phyloP scores from a whole-genome alignment of 768 basidiomycete genomes.

The Naematelia aurantialba region DNA sequence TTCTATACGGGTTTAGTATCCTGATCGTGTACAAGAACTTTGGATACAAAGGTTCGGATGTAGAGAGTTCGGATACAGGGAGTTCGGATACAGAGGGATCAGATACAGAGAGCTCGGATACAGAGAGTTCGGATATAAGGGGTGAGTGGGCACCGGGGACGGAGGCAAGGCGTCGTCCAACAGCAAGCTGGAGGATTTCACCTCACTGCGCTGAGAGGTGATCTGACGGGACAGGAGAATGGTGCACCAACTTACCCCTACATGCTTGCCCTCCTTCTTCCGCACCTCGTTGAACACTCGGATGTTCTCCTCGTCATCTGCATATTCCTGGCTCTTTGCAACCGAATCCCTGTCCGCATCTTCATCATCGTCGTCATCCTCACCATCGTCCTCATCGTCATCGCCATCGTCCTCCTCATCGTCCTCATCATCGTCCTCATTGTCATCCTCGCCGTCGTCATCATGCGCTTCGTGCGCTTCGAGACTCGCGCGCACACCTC shows the following conservation, averaged over 20 bases:
- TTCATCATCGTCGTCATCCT: conserved; percentile 63
- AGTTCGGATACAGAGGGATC: neutral
- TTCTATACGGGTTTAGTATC: conserved; percentile 53
- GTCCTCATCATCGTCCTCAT: conserved; percentile 59
- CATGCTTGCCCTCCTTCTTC: conserved; percentile 52
- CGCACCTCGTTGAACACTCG: conserved; percentile 25
- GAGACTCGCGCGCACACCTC: neutral
- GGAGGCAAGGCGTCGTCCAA: too few relatives aligned
- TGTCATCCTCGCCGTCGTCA: conserved; percentile 51
- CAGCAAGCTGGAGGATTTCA: too few relatives aligned
- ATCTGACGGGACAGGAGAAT: too few relatives aligned
- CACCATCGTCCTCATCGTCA: too few relatives aligned
- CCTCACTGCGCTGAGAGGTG: too few relatives aligned
- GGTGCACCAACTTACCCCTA: conserved; percentile 54
- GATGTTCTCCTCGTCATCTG: conserved; percentile 45
- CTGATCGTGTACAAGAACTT: neutral
- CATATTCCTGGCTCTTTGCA: conserved; percentile 36
- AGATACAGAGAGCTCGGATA: too few relatives aligned
- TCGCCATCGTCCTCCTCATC: conserved; percentile 5
- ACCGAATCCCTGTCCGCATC: conserved; percentile 54
- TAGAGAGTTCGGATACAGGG: too few relatives aligned
- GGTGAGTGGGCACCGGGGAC: too few relatives aligned
- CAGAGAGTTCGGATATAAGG: too few relatives aligned
- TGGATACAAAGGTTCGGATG: neutral
- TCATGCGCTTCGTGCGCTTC: neutral